phyloP scores from a whole-genome alignment of 2,329 filamentous ascomycete genomes.

The Neonectria magnoliae region DNA sequence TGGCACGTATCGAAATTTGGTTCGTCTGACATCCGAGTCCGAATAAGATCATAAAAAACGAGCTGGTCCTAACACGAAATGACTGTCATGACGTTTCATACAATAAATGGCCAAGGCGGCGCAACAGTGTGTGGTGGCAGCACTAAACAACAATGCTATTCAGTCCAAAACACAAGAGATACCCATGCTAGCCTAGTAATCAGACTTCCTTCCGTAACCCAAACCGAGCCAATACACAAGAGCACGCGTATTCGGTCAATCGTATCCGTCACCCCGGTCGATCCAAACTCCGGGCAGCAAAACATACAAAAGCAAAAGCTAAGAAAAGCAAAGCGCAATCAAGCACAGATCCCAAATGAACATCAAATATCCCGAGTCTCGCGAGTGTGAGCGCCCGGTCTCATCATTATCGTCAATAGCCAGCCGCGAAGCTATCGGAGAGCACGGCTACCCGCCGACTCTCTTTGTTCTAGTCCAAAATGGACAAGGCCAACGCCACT shows the following conservation, averaged over 20 bases:
- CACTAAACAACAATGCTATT: conserved; percentile 23
- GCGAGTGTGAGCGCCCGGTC: conserved; percentile 39
- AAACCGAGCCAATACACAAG: conserved; percentile 19
- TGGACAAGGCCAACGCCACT: conserved; percentile 28
- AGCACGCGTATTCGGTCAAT: conserved; percentile 25
- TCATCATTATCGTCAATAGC: conserved; percentile 45
- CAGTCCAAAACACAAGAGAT: conserved; percentile 27
- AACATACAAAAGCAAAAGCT: conserved; percentile 25
- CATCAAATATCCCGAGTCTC: conserved; percentile 37
- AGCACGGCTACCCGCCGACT: conserved; percentile 23
- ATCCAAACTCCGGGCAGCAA: conserved; percentile 45
- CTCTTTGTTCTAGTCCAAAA: conserved; percentile 41
- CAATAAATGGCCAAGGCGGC: background rate
- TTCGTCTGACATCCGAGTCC: background rate
- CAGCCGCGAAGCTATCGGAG: conserved; percentile 45
- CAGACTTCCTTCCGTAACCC: conserved; percentile 24
- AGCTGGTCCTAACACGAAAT: background rate
- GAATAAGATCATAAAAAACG: background rate
- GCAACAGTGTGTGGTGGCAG: conserved; percentile 7
- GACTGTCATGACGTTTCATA: no score
- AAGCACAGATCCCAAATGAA: conserved; percentile 36
- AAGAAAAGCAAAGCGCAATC: conserved; percentile 27
- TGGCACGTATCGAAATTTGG: background rate
- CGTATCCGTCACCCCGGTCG: conserved; percentile 26
- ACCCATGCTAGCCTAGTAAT: conserved; percentile 28